These are phyloP conservation scores for Zanthoxylum bungeanum DNA, from an alignment of 345 rosid genomes.

Conservation along the genomic window DNA sequence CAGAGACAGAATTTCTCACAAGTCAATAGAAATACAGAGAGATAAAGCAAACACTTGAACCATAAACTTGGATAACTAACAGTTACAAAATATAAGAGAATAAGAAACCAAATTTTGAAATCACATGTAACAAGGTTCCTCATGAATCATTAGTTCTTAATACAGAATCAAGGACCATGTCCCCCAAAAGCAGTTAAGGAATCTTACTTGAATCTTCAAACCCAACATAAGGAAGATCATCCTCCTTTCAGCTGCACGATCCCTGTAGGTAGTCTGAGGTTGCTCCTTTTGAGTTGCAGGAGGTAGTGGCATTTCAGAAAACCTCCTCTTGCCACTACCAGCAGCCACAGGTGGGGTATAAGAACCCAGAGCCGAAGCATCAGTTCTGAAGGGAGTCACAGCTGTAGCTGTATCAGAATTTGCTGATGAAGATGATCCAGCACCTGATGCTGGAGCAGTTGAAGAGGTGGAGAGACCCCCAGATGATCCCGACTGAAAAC, in stretches of 20 bases:
- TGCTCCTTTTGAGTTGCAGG: constrained; percentile 59
- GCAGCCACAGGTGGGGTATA: constrained; percentile 45
- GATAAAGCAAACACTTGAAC: constrained; percentile 20
- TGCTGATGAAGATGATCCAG: constrained; percentile 38
- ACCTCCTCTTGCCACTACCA: constrained; percentile 87
- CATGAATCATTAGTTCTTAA: constrained; percentile 1
- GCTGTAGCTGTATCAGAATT: constrained; percentile 40
- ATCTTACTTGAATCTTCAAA: constrained; percentile 70
- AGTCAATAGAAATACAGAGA: constrained; percentile 34
- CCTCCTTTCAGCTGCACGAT: constrained; percentile 99
- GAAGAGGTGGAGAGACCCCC: constrained; percentile 29
- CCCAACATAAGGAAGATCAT: constrained; percentile 44
- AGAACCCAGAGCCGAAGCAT: constrained; percentile 72
- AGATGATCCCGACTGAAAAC: constrained; percentile 34
- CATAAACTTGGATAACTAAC: constrained; percentile 20
- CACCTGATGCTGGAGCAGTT: constrained; percentile 16
- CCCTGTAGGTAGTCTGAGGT: constrained; percentile 70
- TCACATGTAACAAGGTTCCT: neutral
- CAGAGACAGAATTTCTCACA: constrained; percentile 37
- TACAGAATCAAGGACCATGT: constrained; percentile 1
- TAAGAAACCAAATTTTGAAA: neutral
- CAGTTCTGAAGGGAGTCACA: constrained; percentile 60
- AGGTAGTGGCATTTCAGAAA: constrained; percentile 73
- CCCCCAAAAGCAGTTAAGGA: constrained; percentile 13
- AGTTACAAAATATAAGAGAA: constrained; percentile 12